These are phyloP conservation scores for Populus hybrid DNA, from an alignment of 441 rosid species.

Conservation along the genomic window DNA sequence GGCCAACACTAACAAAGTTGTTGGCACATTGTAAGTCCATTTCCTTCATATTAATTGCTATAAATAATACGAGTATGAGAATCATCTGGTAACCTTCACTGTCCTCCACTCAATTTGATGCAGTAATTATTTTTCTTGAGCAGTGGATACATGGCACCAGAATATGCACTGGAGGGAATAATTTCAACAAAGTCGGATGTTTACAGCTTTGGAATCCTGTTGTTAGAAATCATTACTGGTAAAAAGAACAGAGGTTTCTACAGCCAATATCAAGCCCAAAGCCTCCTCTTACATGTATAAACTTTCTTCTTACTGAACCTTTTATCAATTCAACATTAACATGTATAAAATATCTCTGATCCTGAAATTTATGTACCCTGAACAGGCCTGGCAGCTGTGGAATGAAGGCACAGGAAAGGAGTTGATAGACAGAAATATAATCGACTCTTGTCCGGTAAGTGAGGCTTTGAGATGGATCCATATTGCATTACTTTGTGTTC, in stretches of 20 bases:
- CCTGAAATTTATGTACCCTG: neutral
- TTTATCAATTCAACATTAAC: neutral
- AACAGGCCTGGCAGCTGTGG: constrained; percentile 32
- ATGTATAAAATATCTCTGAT: neutral
- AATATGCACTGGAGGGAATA: constrained; percentile 21
- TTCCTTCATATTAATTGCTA: neutral
- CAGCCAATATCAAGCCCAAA: constrained; percentile 23
- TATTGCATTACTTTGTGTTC: constrained; percentile 56
- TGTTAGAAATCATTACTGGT: constrained; percentile 45
- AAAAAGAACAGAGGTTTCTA: constrained; percentile 39
- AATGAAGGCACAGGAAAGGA: constrained; percentile 18
- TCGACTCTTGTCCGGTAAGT: constrained; percentile 28
- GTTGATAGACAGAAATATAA: constrained; percentile 15
- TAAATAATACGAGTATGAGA: neutral
- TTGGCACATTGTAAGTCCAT: constrained; percentile 46
- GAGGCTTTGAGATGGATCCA: constrained; percentile 62
- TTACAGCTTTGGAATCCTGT: constrained; percentile 42
- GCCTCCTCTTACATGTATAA: constrained; percentile 38
- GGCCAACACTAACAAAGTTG: constrained; percentile 47
- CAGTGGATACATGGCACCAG: constrained; percentile 48
- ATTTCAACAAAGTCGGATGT: constrained; percentile 49
- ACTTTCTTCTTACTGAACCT: neutral
- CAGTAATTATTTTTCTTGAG: neutral
- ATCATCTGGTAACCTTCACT: neutral
- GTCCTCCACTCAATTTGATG: neutral